Conservation (phyloP, 2,329 filamentous ascomycete genomes). For the Colletotrichum zoysiae region DNA sequence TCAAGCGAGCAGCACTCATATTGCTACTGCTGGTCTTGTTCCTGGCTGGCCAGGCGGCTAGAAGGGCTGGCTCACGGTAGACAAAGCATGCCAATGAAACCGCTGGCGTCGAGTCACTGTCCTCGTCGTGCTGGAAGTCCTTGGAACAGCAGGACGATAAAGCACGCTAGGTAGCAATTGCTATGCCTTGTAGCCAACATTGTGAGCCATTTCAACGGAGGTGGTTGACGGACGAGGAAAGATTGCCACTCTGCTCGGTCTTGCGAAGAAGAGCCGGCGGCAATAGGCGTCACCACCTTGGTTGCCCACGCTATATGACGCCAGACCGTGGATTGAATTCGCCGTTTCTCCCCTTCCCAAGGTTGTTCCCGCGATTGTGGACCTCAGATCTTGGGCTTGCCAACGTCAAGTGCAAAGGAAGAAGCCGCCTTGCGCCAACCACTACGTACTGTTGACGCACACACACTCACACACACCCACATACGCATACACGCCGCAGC, state of each 20-base stretch:
- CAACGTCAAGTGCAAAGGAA: background rate
- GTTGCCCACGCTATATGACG: background rate
- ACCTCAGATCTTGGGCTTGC: background rate
- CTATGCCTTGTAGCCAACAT: slow-evolving; percentile 3
- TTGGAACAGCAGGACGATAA: background rate
- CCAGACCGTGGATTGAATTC: background rate
- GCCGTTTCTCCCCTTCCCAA: background rate
- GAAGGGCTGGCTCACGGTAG: slow-evolving; percentile 23
- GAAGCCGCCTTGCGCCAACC: background rate
- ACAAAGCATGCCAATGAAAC: slow-evolving; percentile 21
- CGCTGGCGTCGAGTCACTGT: slow-evolving; percentile 17
- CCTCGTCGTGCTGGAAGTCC: slow-evolving; percentile 3
- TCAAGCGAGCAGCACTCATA: slow-evolving; percentile 4
- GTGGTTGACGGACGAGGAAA: background rate
- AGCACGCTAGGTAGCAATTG: slow-evolving; percentile 5
- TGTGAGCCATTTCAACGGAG: background rate
- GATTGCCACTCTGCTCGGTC: slow-evolving; percentile 1
- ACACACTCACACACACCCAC: background rate
- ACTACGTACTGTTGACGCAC: slow-evolving; percentile 2
- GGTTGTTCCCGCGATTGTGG: background rate
- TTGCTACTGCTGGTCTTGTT: slow-evolving; percentile 3
- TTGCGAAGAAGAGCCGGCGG: slow-evolving; percentile 5
- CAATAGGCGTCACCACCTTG: background rate
- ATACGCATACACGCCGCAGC: background rate
- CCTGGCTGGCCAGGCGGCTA: slow-evolving; percentile 23